phyloP scores from a whole-genome alignment of 2,329 filamentous ascomycete species.

The Colletotrichum eremochloae region DNA sequence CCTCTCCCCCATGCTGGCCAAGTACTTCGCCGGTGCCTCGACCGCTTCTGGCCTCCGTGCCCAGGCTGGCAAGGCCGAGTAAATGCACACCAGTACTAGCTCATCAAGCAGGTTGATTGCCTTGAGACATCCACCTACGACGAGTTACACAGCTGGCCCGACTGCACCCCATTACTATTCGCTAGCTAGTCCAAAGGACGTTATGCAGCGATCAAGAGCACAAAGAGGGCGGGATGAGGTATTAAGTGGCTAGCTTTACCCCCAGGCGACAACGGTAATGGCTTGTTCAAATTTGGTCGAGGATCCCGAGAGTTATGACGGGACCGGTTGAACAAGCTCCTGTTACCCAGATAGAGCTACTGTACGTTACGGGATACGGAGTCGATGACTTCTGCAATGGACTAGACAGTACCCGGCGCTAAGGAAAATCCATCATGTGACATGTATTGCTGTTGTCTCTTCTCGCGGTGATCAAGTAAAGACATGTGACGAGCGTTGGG shows the following conservation, averaged over 20 bases:
- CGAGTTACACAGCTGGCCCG: slow-evolving; percentile 33
- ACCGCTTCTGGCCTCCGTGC: slow-evolving; percentile 90
- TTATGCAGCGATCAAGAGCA: slow-evolving; percentile 27
- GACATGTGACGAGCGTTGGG: slow-evolving; percentile 28
- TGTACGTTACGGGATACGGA: slow-evolving; percentile 34
- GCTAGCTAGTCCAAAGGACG: slow-evolving; percentile 37
- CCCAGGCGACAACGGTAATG: slow-evolving; percentile 40
- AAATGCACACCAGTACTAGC: slow-evolving; percentile 51
- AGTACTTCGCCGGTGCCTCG: slow-evolving; percentile 83
- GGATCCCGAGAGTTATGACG: slow-evolving; percentile 24
- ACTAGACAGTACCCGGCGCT: slow-evolving; percentile 33
- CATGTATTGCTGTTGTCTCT: slow-evolving; percentile 7
- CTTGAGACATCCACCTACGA: slow-evolving; percentile 38
- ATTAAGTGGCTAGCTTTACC: slow-evolving; percentile 22
- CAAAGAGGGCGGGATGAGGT: slow-evolving; percentile 30
- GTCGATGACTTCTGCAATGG: slow-evolving; percentile 39
- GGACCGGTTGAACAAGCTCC: slow-evolving; percentile 34
- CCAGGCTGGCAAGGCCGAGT: slow-evolving; percentile 84
- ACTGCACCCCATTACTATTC: slow-evolving; percentile 25
- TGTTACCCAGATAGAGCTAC: slow-evolving; percentile 40
- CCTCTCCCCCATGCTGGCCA: slow-evolving; percentile 89
- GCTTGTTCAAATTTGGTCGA: slow-evolving; percentile 35
- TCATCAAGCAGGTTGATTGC: slow-evolving; percentile 38
- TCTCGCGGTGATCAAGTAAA: slow-evolving; percentile 6
- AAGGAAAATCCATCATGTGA: slow-evolving; percentile 21